Conservation (phyloP, 495 filamentous ascomycete species). For the Penicillium canariense region DNA sequence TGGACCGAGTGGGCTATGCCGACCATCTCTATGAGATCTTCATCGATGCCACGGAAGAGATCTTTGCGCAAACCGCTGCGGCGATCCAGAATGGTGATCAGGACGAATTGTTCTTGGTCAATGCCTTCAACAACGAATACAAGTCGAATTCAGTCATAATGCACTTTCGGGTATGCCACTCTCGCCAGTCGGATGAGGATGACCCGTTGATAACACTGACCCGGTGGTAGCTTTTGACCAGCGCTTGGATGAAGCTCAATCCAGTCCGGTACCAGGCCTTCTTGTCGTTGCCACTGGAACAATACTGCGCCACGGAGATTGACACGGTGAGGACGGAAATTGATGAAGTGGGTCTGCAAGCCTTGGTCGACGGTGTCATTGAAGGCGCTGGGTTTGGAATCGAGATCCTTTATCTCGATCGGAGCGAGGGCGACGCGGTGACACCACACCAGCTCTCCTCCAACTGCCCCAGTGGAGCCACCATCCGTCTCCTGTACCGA, state of each 20-base stretch:
- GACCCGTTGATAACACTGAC: constrained; percentile 13
- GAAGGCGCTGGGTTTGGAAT: constrained; percentile 71
- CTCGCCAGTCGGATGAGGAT: neutral
- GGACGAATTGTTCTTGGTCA: constrained; percentile 60
- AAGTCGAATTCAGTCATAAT: constrained; percentile 70
- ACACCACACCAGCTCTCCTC: constrained; percentile 71
- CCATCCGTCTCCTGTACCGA: constrained; percentile 65
- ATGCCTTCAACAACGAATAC: constrained; percentile 72
- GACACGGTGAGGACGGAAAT: constrained; percentile 80
- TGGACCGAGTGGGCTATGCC: constrained; percentile 67
- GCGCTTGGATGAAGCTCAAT: constrained; percentile 81
- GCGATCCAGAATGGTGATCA: constrained; percentile 53
- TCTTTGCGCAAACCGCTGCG: constrained; percentile 58
- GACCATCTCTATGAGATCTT: constrained; percentile 77
- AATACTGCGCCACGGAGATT: constrained; percentile 68
- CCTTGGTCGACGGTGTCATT: constrained; percentile 75
- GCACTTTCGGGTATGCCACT: constrained; percentile 58
- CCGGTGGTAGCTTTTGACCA: constrained; percentile 66
- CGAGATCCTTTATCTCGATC: constrained; percentile 88
- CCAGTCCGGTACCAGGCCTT: constrained; percentile 67
- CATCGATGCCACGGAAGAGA: constrained; percentile 65
- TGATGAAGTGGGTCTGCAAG: constrained; percentile 78
- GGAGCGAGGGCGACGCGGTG: constrained; percentile 75
- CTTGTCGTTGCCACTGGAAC: constrained; percentile 59
- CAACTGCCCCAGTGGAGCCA: constrained; percentile 50